Evolutionary conservation across 208 protist species (phyloP).

Genomic region (Zelonia costaricensis): DNA sequence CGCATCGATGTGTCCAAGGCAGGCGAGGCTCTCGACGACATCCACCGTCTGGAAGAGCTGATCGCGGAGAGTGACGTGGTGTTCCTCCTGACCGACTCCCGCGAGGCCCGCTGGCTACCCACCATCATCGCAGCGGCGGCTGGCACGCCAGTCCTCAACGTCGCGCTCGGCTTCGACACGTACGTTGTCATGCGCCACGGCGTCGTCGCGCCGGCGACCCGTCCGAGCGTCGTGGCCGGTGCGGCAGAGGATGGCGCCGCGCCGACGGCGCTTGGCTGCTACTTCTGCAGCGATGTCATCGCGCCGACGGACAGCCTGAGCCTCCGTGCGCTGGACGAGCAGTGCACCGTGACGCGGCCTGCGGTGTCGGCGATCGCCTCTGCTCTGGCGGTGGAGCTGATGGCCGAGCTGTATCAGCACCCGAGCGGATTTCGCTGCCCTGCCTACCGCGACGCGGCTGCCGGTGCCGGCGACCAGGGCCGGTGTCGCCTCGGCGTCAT

Average conservation of each 20-base stretch:
- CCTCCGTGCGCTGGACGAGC: slow-evolving; percentile 97
- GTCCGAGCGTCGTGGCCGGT: slow-evolving; percentile 14
- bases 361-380: slow-evolving; percentile 94
- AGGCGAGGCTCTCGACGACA: slow-evolving; percentile 33
- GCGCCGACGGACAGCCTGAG: slow-evolving; percentile 90
- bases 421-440: slow-evolving; percentile 64
- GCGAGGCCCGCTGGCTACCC: slow-evolving; percentile 98
- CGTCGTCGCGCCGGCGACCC: slow-evolving; percentile 20
- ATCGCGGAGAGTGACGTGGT: slow-evolving; percentile 94
- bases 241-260: not conserved
- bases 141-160: slow-evolving; percentile 94
- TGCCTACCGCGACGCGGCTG: slow-evolving; percentile 36
- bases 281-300: slow-evolving; percentile 98
- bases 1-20: slow-evolving; percentile 34
- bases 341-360: slow-evolving; percentile 98
- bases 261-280: slow-evolving; percentile 91
- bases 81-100: slow-evolving; percentile 98
- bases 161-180: slow-evolving; percentile 97
- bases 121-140: slow-evolving; percentile 87
- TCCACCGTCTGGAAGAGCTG: slow-evolving; percentile 73
- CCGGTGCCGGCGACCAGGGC: slow-evolving; percentile 15
- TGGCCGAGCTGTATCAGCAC: slow-evolving; percentile 95
- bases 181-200: slow-evolving; percentile 99
- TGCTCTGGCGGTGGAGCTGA: slow-evolving; percentile 94
- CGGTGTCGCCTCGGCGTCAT: slow-evolving; percentile 64